A percentile compares a stretch with the other conserved stretches of the same genome.
Evolutionary conservation across 164 flowering plant species (phyloP).

Genomic region (Vitis vinifera): DNA sequence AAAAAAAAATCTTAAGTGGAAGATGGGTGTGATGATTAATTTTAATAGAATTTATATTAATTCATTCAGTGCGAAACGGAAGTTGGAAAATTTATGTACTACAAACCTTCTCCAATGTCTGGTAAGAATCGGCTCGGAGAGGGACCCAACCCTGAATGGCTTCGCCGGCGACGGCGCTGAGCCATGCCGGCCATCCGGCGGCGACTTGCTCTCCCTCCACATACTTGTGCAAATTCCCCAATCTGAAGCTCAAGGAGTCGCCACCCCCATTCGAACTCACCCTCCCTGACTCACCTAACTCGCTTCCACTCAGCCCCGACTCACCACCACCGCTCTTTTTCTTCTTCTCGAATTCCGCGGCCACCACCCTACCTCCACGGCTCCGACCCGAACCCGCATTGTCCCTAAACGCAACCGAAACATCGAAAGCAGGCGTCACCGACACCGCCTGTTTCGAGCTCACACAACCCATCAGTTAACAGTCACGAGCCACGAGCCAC

Average conservation of each 20-base stretch:
- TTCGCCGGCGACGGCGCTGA: constrained; percentile 72
- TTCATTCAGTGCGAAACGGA: no score
- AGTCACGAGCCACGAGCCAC: not conserved
- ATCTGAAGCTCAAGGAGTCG: constrained; percentile 57
- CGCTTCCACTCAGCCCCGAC: constrained; percentile 30
- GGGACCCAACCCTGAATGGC: constrained; percentile 85
- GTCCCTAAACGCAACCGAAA: constrained; percentile 43
- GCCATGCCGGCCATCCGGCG: constrained; percentile 88
- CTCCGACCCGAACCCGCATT: constrained; percentile 36
- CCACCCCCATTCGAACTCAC: constrained; percentile 40
- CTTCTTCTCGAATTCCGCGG: constrained; percentile 29
- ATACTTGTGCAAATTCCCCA: constrained; percentile 59
- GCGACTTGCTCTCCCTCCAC: constrained; percentile 69
- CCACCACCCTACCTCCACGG: constrained; percentile 19
- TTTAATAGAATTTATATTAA: no score
- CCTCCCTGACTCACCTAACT: constrained; percentile 50
- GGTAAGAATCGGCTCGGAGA: constrained; percentile 54
- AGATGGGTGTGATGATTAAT: no score
- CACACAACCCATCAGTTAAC: constrained; percentile 58
- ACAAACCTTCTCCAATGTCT: constrained; percentile 66
- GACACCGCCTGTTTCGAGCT: constrained; percentile 64
- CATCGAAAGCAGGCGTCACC: constrained; percentile 63
- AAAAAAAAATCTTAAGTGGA: no score
- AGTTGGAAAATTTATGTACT: not conserved
- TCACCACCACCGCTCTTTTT: constrained; percentile 12